Base-by-base conservation (phyloP, 148 eudicot genomes). In the Pharnaceum exiguum region DNA sequence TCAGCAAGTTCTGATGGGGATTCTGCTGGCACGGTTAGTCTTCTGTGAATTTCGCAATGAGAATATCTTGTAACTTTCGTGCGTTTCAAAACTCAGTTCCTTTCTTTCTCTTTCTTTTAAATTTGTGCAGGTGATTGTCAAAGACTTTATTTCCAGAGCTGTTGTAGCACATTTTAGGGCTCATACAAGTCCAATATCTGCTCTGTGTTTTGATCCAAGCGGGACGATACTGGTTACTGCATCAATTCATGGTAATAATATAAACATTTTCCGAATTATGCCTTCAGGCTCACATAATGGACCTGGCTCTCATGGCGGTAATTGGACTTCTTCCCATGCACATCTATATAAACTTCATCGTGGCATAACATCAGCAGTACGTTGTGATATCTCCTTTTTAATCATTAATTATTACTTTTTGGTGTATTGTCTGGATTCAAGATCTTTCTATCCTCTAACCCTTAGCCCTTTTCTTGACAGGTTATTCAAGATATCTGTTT, bases 211-310 rank as follows among this genome's bases (percentile, higher is more conserved):
- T 76, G 99, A 93, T 65, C 99, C 96, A 22, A 93, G 99, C 70
- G 99, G 95, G 55, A 93, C 99, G 38, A 96, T 93, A 60, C 73
- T 93, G 66, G 95, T 88, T 52, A 88, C 99, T 48, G 96, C 99
- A 51, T 93, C 99, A 37, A 70, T 86, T 46, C 78, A 86, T 72
- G 99, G 99, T 48, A 88, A 93, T 60, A 93, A 89, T 67, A 81
- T 93, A 35, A 93, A 93, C 61, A 75, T 93, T 24, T 93, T 93
- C 53, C 81, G 96, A 37, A 81, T 93, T 55, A 79, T 85, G 86
- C 90, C 86, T 5, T 81, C 71, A 44, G 59, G 51, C 62, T 74
- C 78, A 21, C 84, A 82, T 57, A 77, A 72, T 77, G 96, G 85
- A 73, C 69, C 82, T 15, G 85, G 90, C 25, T 62, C 65, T 73